Base-by-base conservation (phyloP, 257 asterid species). In the Solanum piurae region DNA sequence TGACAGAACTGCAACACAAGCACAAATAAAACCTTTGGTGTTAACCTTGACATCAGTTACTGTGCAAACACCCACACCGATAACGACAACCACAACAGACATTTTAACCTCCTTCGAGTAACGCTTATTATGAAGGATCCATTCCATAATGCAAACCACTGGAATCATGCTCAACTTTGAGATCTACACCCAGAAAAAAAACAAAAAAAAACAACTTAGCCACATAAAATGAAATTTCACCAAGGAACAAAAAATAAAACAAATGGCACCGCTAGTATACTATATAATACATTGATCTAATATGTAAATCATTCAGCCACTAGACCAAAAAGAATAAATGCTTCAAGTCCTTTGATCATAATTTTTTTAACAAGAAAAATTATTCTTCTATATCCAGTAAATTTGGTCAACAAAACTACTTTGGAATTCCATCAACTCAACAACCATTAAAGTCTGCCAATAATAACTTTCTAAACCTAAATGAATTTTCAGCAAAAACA, bases 81-180 rank as follows among this genome's bases (percentile, higher is more conserved):
- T 93, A 87, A 96, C 98, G 87, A 96, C 99, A 84, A 95, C 96
- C 90, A 96, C 92, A 60, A 96, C 99, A 23, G 99, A 74, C 88
- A 93, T 83, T 90, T 96, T 96, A 88, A 96, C 98, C 91, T 96
- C 98, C 83, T 88, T 94, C 14, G 97, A 36, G 94, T 94, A 96
- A 85, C 91, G 93, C 92, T 96, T 96, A 85, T 83, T 94, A 36
- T 96, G 98, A 87, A 96, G 93, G 91, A 96, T 92, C 99, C 99
- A 96, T 90, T 96, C 99, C 98, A 96, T 91, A 23, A 95, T 85
- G 77, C 99, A 96, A 66, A 96, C 99, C 87, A 96, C 99, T 3
- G 99, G 99, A 91, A 96, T 96, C 99, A 96, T 96, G 94, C 98
- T 96, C 93, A 96, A 89, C 91, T 96, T 96, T 83, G 99, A 96